These are phyloP conservation scores for Penicillium olsonii DNA, from an alignment of 2,329 filamentous ascomycete genomes.

Conservation along the genomic window DNA sequence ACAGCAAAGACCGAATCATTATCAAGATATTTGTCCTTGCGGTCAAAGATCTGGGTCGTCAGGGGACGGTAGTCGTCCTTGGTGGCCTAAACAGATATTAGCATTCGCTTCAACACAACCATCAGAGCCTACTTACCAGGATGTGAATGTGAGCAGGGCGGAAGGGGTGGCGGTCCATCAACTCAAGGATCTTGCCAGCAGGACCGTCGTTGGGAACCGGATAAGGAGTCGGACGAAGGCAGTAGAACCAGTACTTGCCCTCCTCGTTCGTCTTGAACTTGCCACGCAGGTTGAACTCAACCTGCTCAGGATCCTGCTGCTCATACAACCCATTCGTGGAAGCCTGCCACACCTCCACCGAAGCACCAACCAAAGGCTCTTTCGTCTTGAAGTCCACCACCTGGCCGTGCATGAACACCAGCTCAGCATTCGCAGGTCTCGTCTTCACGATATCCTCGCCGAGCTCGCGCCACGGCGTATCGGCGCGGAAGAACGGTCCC, in stretches of 20 bases:
- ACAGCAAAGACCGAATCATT: slow-evolving; percentile 62
- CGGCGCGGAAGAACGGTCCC: slow-evolving; percentile 78
- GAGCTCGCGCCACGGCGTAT: slow-evolving; percentile 70
- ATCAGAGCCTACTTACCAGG: slow-evolving; percentile 46
- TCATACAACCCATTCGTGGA: slow-evolving; percentile 72
- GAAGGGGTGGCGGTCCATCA: slow-evolving; percentile 63
- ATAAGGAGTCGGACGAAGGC: slow-evolving; percentile 61
- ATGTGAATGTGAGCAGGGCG: slow-evolving; percentile 66
- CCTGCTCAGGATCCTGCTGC: slow-evolving; percentile 71
- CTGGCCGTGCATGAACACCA: slow-evolving; percentile 66
- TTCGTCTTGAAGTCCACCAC: slow-evolving; percentile 62
- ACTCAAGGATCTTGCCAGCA: slow-evolving; percentile 57
- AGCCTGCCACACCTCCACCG: slow-evolving; percentile 78
- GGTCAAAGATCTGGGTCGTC: slow-evolving; percentile 77
- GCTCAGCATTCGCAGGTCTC: slow-evolving; percentile 51
- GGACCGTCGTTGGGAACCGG: slow-evolving; percentile 59
- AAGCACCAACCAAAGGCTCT: slow-evolving; percentile 64
- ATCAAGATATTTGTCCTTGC: slow-evolving; percentile 62
- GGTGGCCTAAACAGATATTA: slow-evolving; percentile 45
- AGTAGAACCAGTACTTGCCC: slow-evolving; percentile 65
- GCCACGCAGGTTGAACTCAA: slow-evolving; percentile 73
- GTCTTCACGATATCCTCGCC: slow-evolving; percentile 66
- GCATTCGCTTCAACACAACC: background rate
- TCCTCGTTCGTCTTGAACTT: slow-evolving; percentile 67
- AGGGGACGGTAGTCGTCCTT: slow-evolving; percentile 65